Evolutionary conservation across 2,329 filamentous ascomycete genomes (phyloP).

Genomic region (Ceratocystis destructans): DNA sequence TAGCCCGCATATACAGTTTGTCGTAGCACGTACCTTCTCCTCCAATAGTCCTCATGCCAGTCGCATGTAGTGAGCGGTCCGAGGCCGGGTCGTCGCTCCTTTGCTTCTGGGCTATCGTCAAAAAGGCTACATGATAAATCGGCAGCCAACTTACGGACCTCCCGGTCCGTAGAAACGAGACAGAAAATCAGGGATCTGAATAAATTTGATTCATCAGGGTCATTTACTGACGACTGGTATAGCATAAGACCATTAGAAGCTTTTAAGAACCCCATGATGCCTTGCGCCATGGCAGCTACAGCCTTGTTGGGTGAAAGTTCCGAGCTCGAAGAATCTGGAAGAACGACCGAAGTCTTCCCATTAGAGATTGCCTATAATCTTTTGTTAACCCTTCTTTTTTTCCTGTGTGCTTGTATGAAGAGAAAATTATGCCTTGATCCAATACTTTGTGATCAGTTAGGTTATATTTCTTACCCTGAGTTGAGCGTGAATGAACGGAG

Average conservation of each 20-base stretch:
- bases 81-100: conserved; percentile 28
- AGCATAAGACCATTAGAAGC: conserved; percentile 28
- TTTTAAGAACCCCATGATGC: conserved; percentile 44
- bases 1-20: too few relatives aligned
- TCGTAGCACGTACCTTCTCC: conserved; percentile 32
- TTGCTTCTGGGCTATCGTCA: conserved; percentile 25
- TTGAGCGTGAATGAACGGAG: conserved; percentile 43
- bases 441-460: too few relatives aligned
- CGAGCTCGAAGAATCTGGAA: conserved; percentile 10
- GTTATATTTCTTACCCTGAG: conserved; percentile 35
- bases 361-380: conserved; percentile 16
- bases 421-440: too few relatives aligned
- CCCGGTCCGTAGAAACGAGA: conserved; percentile 38
- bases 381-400: neutral
- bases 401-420: too few relatives aligned
- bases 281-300: conserved; percentile 34
- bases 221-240: conserved; percentile 21
- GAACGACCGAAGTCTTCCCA: conserved; percentile 9
- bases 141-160: conserved; percentile 36
- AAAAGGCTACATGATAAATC: conserved; percentile 38
- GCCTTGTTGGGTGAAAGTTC: conserved; percentile 21
- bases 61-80: conserved; percentile 28
- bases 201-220: conserved; percentile 13
- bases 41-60: conserved; percentile 38
- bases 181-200: conserved; percentile 37